These are phyloP conservation scores for Schwanniomyces occidentalis DNA, from an alignment of 805 yeast species.

Conservation along the genomic window DNA sequence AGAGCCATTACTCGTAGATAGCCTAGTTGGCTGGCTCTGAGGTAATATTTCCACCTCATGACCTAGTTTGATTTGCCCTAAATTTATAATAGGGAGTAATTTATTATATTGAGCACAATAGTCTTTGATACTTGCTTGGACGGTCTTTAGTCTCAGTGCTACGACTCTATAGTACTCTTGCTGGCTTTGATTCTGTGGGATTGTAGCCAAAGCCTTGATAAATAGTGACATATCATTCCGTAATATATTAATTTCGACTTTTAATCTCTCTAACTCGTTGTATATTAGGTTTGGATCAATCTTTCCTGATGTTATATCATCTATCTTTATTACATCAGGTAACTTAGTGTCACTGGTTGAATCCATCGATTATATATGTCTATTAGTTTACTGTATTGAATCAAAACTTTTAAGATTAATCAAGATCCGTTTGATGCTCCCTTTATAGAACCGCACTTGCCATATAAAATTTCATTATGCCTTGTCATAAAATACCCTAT, in stretches of 20 bases:
- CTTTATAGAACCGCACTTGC: too few relatives aligned
- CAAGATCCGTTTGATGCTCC: too few relatives aligned
- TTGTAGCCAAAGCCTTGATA: conserved; percentile 36
- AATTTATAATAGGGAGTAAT: conserved; percentile 50
- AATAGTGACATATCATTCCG: conserved; percentile 43
- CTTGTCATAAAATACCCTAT: too few relatives aligned
- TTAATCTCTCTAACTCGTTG: conserved; percentile 41
- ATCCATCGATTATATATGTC: conserved; percentile 2
- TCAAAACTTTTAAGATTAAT: too few relatives aligned
- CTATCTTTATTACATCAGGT: conserved; percentile 39
- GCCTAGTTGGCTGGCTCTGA: not conserved
- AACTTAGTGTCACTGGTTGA: conserved; percentile 13
- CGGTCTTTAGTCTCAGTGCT: conserved; percentile 32
- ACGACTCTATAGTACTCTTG: conserved; percentile 40
- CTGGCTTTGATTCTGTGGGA: conserved; percentile 30
- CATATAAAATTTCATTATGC: too few relatives aligned
- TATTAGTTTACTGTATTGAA: not conserved
- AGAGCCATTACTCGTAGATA: too few relatives aligned
- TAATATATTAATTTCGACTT: conserved; percentile 41
- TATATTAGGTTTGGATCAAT: conserved; percentile 44
- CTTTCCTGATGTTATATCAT: conserved; percentile 44
- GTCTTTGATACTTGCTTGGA: conserved; percentile 40
- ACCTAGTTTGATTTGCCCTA: conserved; percentile 51
- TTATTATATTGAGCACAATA: conserved; percentile 46
- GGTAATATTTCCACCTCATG: conserved; percentile 49